Evolutionary conservation across 768 basidiomycete species (phyloP).

Genomic region (Kwoniella mangroviensis): DNA sequence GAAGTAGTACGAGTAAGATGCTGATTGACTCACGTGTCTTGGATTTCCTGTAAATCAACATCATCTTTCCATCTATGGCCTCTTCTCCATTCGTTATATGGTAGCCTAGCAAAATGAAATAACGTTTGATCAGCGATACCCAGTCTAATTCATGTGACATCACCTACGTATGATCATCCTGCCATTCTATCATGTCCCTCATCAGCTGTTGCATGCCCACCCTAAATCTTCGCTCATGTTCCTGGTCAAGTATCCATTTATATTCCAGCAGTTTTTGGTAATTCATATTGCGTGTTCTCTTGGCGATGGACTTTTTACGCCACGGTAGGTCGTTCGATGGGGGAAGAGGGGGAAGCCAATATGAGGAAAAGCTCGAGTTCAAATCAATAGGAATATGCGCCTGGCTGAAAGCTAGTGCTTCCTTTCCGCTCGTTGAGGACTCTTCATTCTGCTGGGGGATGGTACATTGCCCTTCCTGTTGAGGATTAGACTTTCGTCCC

Average conservation of each 20-base stretch:
- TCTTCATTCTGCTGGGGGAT: no score
- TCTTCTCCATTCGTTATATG: not conserved
- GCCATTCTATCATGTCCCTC: constrained; percentile 13
- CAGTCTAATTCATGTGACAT: not conserved
- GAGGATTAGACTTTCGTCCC: no score
- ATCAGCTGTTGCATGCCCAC: constrained; percentile 7
- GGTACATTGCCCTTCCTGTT: no score
- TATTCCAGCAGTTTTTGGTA: constrained; percentile 8
- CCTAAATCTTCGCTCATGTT: constrained; percentile 23
- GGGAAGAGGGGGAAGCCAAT: not conserved
- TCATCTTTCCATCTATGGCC: constrained; percentile 9
- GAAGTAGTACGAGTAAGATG: not conserved
- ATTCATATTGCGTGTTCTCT: not conserved
- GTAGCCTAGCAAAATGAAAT: constrained; percentile 1
- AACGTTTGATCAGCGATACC: no score
- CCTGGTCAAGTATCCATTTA: constrained; percentile 18
- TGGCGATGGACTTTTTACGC: constrained; percentile 7
- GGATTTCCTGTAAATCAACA: constrained; percentile 4
- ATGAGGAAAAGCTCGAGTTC: not conserved
- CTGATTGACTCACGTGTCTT: constrained; percentile 7
- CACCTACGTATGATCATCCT: constrained; percentile 23
- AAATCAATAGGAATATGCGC: no score
- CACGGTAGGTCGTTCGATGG: constrained; percentile 5
- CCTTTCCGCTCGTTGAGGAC: no score
- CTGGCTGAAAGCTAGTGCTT: no score